A percentile compares a stretch with the other conserved stretches of the same genome.
Conservation (phyloP, 768 basidiomycete species). For the Phaeotremella fagi region DNA sequence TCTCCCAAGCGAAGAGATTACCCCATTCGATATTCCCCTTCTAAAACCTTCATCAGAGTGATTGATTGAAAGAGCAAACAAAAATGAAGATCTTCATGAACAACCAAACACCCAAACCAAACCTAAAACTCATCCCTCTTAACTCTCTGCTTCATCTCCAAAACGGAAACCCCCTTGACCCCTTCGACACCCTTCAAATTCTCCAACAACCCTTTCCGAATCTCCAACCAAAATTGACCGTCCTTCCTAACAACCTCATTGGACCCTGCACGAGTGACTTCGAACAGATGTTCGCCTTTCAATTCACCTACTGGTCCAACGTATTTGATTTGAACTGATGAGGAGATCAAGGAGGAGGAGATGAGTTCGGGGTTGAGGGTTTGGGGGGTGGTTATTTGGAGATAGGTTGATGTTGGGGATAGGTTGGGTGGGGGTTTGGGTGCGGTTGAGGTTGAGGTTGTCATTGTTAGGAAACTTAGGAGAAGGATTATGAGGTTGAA, state of each 20-base stretch:
- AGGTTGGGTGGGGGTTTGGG: slow-evolving; percentile 28
- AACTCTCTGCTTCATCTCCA: slow-evolving; percentile 31
- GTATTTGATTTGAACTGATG: slow-evolving; percentile 8
- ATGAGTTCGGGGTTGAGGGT: slow-evolving; percentile 6
- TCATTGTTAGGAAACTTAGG: background rate
- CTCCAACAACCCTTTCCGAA: slow-evolving; percentile 1
- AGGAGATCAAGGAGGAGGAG: background rate
- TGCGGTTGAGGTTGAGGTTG: slow-evolving; percentile 1
- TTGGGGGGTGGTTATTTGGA: slow-evolving; percentile 28
- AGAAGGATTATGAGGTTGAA: background rate
- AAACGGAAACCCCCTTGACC: slow-evolving; percentile 24
- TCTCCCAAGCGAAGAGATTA: too few species aligned
- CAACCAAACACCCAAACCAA: too few species aligned
- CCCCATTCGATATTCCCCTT: too few species aligned
- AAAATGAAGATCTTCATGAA: too few species aligned
- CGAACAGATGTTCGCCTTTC: slow-evolving; percentile 35
- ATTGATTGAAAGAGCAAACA: too few species aligned
- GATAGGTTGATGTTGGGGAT: slow-evolving; percentile 24
- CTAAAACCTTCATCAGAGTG: too few species aligned
- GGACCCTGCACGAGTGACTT: slow-evolving; percentile 9
- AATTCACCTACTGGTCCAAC: slow-evolving; percentile 39
- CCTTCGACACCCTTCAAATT: slow-evolving; percentile 21
- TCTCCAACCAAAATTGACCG: background rate
- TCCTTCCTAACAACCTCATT: slow-evolving; percentile 17
- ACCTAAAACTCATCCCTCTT: slow-evolving; percentile 30